Evolutionary conservation across 2,329 filamentous ascomycete species (phyloP), one percentile per base, ranked within the genome.

Genomic region (Chaetomiaceae sp.): DNA sequence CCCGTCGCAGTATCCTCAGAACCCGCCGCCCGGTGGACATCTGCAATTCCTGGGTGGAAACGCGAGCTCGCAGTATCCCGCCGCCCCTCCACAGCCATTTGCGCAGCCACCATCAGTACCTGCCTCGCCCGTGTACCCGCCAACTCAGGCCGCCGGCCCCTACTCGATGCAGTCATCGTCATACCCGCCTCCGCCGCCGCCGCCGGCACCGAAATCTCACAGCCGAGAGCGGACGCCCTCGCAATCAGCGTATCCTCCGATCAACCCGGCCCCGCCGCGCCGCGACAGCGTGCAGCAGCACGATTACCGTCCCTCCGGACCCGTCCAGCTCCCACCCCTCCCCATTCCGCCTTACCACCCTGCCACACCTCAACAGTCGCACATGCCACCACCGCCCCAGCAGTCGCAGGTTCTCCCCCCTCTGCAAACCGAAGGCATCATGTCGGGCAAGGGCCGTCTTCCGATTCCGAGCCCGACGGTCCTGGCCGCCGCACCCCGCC

Each of bases 91-190:
- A 14, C 60, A 62, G 38, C 56, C 50, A 45, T 62, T 54, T 33
- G 48, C 58, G 18, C 64, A 63, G 52, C 56, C 65, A 36, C 58
- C 63, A 6, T 68, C 67, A 2, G 62, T 67, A 13, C 67, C 68
- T 4, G 60, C 61, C 2, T 70, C 68, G 29, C 68, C 68, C 0
- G 63, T 65, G 3, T 68, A 68, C 54, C 58, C 60, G 16, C 54
- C 60, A 13, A 40, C 52, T 43, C 60, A 61, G 27, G 41, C 42
- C 1, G 27, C 53, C 4, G 36, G n/a, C n/a, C n/a, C 53, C 2
- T 66, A 61, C 46, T 44, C 51, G 14, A 27, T 50, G 14, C 60
- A n/a, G n/a, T n/a, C 56, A 41, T 46, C 59, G 13, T 61, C 59
- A 7, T 59, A 59, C 34, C 51, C 54, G 13, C 55, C 56, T 16